These are phyloP conservation scores for Candida manassasensis DNA, from an alignment of 805 yeast species.

Conservation along the genomic window DNA sequence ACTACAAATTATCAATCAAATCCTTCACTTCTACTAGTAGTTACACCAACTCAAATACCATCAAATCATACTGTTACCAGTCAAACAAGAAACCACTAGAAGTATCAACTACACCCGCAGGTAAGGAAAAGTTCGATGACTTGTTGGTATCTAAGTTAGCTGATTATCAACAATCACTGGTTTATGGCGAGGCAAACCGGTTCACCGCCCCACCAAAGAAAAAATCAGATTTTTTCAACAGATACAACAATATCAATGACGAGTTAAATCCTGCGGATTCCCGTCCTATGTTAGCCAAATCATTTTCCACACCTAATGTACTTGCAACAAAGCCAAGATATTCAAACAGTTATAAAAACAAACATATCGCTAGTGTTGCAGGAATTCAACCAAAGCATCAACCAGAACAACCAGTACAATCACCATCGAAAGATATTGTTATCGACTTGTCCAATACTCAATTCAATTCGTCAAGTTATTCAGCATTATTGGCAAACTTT, in stretches of 20 bases:
- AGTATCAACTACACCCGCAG: conserved; percentile 14
- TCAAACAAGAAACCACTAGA: conserved; percentile 4
- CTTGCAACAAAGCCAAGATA: conserved; percentile 1
- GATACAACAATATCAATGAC: conserved; percentile 15
- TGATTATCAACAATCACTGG: background rate
- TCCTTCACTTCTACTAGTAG: conserved; percentile 9
- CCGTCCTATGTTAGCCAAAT: conserved; percentile 3
- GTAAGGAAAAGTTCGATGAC: conserved; percentile 12
- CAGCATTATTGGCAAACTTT: conserved; percentile 31
- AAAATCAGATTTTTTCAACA: conserved; percentile 13
- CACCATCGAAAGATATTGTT: background rate
- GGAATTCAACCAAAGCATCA: background rate
- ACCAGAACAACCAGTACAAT: background rate
- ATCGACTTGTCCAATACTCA: conserved; percentile 4
- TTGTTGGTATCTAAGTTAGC: conserved; percentile 2
- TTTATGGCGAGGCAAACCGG: background rate
- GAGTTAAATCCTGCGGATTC: conserved; percentile 5
- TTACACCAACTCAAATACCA: conserved; percentile 4
- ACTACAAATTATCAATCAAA: conserved; percentile 33
- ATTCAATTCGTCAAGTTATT: conserved; percentile 13
- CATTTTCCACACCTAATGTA: conserved; percentile 4
- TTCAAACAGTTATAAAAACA: conserved; percentile 3
- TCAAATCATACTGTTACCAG: conserved; percentile 6
- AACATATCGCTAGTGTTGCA: background rate
- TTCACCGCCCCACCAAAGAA: conserved; percentile 5